These are phyloP conservation scores for Castanea mollissima DNA, from an alignment of 306 rosid species.

Conservation along the genomic window DNA sequence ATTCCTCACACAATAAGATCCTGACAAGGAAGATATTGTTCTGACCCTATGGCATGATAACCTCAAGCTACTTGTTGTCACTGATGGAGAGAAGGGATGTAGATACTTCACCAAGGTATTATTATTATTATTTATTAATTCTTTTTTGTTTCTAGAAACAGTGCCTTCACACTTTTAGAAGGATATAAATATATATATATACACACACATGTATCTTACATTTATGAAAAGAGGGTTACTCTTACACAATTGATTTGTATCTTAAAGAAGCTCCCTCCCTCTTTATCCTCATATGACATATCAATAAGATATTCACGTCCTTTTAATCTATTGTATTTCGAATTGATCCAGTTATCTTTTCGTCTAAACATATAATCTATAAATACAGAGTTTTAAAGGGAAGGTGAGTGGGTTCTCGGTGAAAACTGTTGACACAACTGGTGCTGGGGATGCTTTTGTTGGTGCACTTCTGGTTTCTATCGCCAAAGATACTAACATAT, in stretches of 20 bases:
- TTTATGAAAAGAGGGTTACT: not conserved
- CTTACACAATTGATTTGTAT: too few species aligned
- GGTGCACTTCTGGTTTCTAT: constrained; percentile 49
- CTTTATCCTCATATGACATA: not conserved
- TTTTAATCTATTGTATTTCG: not conserved
- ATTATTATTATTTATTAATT: not conserved
- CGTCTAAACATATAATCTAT: constrained; percentile 4
- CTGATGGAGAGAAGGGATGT: constrained; percentile 71
- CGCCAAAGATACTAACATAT: constrained; percentile 40
- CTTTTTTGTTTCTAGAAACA: not conserved
- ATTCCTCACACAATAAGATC: constrained; percentile 53
- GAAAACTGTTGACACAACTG: constrained; percentile 59
- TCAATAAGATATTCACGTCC: not conserved
- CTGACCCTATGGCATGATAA: constrained; percentile 59
- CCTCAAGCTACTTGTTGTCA: constrained; percentile 53
- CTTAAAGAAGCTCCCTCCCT: too few species aligned
- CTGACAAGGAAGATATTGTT: constrained; percentile 48
- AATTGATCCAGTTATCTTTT: not conserved
- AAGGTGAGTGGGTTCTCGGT: constrained; percentile 53
- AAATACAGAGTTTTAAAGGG: constrained; percentile 51
- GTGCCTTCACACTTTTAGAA: not conserved
- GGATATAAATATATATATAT: too few species aligned
- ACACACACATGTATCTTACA: too few species aligned
- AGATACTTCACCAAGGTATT: constrained; percentile 62
- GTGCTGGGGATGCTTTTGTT: constrained; percentile 76